Conservation (phyloP, 2,329 filamentous ascomycete genomes). For the Didymella pomorum region DNA sequence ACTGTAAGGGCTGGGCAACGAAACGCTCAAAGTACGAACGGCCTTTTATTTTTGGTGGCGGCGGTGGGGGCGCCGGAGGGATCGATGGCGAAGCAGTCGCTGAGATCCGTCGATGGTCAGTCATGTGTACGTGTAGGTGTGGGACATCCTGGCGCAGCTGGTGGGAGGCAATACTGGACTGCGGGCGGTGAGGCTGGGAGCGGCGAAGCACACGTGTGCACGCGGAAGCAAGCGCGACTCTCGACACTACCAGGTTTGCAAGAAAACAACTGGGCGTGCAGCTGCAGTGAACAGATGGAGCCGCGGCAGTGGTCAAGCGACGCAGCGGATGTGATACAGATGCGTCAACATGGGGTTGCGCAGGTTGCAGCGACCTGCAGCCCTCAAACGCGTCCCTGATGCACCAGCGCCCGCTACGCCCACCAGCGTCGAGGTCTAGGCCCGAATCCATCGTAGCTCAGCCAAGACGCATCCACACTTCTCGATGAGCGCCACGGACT, state of each 20-base stretch:
- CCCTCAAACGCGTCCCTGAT: conserved; percentile 18
- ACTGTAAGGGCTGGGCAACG: conserved; percentile 61
- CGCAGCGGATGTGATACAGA: conserved; percentile 9
- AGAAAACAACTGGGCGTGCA: neutral
- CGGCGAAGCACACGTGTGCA: conserved; percentile 1
- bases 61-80: conserved; percentile 48
- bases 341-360: conserved; percentile 7
- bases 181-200: conserved; percentile 12
- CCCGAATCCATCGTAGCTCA: conserved; percentile 12
- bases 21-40: conserved; percentile 59
- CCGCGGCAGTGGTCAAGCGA: conserved; percentile 5
- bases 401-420: neutral
- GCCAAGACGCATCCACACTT: conserved; percentile 17
- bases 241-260: no score
- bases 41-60: conserved; percentile 41
- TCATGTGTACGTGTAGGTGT: conserved; percentile 26
- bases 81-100: conserved; percentile 30
- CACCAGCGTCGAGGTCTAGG: conserved; percentile 5
- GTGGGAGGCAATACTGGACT: conserved; percentile 8
- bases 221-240: neutral
- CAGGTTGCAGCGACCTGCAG: conserved; percentile 13
- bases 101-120: conserved; percentile 29
- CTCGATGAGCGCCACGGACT: conserved; percentile 19
- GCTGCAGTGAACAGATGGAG: conserved; percentile 1
- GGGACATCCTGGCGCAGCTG: conserved; percentile 9